Evolutionary conservation across 2,329 filamentous ascomycete genomes (phyloP).

Genomic region (Ceratocystis albifundus): DNA sequence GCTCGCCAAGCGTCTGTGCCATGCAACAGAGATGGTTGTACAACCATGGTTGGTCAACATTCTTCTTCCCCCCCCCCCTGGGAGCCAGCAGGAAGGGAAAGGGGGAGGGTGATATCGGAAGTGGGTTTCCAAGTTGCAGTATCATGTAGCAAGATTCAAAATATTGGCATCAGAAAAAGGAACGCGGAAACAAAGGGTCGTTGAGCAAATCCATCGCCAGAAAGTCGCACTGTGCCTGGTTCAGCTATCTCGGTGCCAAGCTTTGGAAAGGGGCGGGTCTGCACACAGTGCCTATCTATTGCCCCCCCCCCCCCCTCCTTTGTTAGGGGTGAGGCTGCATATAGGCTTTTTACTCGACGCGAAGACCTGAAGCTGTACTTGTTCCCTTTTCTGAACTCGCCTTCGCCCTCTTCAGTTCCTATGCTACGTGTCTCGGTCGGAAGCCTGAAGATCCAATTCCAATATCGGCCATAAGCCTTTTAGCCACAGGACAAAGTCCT

Average conservation of each 20-base stretch:
- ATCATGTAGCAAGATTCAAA: not conserved
- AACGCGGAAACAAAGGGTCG: not conserved
- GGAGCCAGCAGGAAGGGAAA: not conserved
- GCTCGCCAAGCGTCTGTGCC: not conserved
- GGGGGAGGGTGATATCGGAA: not conserved
- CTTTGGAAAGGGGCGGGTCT: too few relatives aligned
- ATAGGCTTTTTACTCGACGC: too few relatives aligned
- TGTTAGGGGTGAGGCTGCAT: not conserved
- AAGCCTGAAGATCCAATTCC: slow-evolving; percentile 8
- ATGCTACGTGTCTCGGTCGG: too few relatives aligned
- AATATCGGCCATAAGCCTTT: not conserved
- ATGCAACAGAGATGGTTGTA: not conserved
- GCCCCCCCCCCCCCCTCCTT: too few relatives aligned
- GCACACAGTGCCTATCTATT: not conserved
- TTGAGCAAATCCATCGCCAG: slow-evolving; percentile 8
- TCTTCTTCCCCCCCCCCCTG: not conserved
- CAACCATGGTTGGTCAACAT: not conserved
- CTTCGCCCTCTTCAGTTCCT: too few relatives aligned
- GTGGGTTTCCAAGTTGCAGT: not conserved
- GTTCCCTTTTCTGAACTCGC: too few relatives aligned
- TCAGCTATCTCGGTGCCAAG: too few relatives aligned
- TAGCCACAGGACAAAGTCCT: not conserved
- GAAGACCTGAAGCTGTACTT: too few relatives aligned
- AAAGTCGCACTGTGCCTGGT: not conserved
- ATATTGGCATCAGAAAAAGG: not conserved